phyloP scores from a whole-genome alignment of 352 stramenopile species.

The Stramenopiles sp. region DNA sequence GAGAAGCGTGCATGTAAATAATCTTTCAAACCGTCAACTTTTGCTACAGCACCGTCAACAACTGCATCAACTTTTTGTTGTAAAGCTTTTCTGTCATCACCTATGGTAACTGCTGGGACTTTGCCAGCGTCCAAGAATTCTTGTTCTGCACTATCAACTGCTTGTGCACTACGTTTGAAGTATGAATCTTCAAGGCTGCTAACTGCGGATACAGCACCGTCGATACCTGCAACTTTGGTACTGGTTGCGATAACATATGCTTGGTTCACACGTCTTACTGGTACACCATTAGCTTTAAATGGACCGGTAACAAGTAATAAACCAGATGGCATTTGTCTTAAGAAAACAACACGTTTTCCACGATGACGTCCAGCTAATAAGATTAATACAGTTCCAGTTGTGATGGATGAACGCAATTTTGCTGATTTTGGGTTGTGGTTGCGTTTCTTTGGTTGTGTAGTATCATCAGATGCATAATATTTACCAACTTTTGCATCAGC shows the following conservation, averaged over 20 bases:
- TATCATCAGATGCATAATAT: not conserved
- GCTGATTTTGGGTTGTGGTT: slow-evolving; percentile 39
- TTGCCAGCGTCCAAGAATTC: slow-evolving; percentile 86
- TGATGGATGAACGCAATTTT: slow-evolving; percentile 83
- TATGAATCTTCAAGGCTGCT: not conserved
- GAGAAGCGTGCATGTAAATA: slow-evolving; percentile 97
- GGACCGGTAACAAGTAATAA: slow-evolving; percentile 87
- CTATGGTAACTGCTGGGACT: slow-evolving; percentile 32
- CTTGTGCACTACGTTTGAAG: not conserved
- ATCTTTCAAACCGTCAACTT: slow-evolving; percentile 78
- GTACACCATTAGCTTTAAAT: slow-evolving; percentile 97
- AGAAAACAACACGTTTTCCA: slow-evolving; percentile 90
- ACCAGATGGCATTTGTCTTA: slow-evolving; percentile 88
- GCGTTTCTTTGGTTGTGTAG: not conserved
- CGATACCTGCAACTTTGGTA: slow-evolving; percentile 81
- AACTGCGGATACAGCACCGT: slow-evolving; percentile 14
- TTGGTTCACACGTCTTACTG: slow-evolving; percentile 91
- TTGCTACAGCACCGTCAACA: slow-evolving; percentile 43
- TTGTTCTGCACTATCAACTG: slow-evolving; percentile 40
- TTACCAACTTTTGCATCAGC: not conserved
- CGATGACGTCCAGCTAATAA: slow-evolving; percentile 85
- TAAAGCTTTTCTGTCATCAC: slow-evolving; percentile 90
- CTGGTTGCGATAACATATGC: slow-evolving; percentile 95
- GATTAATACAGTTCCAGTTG: slow-evolving; percentile 87
- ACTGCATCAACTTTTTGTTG: slow-evolving; percentile 90